Evolutionary conservation across 129 eudicot genomes (phyloP), one percentile per base, ranked within the genome.

Genomic region (Tagetes erecta): DNA sequence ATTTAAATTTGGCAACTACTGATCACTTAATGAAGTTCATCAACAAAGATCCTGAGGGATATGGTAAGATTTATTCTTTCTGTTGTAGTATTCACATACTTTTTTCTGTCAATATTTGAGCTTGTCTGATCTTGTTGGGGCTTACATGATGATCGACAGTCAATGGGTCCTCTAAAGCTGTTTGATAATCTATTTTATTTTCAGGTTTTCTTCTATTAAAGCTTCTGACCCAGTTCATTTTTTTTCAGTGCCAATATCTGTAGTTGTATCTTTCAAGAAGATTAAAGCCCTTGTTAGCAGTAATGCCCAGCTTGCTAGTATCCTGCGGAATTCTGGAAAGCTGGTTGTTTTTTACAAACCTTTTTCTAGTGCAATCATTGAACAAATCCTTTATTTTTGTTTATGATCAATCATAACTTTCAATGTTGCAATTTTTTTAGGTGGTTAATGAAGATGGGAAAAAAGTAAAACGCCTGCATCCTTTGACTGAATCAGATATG

Each of bases 1-100:
- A 94, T 75, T 72, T 94, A 68, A 94, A 94, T 89, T 79, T 94
- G 89, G 99, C 97, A 53, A 94, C 99, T 34, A 94, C 99, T 45
- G 99, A 91, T 76, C 97, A 91, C 73, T 76, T 94, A 46, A 88
- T 94, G 76, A 75, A 80, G 86, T 85, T 81, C 81, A 88, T 94
- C 87, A 70, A 51, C 85, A 94, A 88, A 83, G 97, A 94, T 80
- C 88, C 89, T 73, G 96, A 88, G 65, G 99, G 97, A 81, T 91
- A 83, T 77, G 99, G 99, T 94, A 84, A 38, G 81, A 59, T 73
- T 33, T 14, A 52, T 37, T 40, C 10, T 47, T 78, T 67, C 6
- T 20, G 55, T 5, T 8, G 41, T 56, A 40, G 46, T 39, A 71
- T 53, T 34, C 3, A 35, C 30, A 37, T 62, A 11, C 31, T 2